Conservation (phyloP, 208 protist species). For the Trypanosomatidae sp. region DNA sequence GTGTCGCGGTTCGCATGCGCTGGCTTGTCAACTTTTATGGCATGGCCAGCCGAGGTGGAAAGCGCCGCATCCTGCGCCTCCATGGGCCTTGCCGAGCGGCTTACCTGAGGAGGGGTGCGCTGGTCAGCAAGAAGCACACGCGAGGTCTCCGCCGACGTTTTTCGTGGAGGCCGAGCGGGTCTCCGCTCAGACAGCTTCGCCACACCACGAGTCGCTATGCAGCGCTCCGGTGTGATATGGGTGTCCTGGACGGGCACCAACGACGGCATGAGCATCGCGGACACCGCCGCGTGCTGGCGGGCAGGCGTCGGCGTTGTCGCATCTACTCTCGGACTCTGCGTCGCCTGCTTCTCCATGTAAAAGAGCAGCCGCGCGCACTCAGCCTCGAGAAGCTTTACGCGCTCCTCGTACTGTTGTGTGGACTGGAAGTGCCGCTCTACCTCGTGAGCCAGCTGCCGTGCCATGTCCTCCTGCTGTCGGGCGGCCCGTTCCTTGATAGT, state of each 20-base stretch:
- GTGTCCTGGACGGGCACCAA: slow-evolving; percentile 8
- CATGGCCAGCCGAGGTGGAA: background rate
- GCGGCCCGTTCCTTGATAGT: slow-evolving; percentile 28
- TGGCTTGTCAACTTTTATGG: background rate
- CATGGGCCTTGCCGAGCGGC: background rate
- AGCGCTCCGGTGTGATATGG: slow-evolving; percentile 19
- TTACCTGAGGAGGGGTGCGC: background rate
- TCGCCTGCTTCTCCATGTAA: slow-evolving; percentile 13
- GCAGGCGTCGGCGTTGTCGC: slow-evolving; percentile 1
- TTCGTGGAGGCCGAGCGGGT: background rate
- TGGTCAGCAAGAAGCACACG: background rate
- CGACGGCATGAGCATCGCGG: background rate
- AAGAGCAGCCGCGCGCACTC: slow-evolving; percentile 39
- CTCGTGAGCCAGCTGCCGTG: slow-evolving; percentile 49
- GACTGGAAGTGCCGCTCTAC: slow-evolving; percentile 59
- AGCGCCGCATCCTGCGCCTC: background rate
- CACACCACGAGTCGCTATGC: background rate
- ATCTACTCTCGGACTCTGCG: background rate
- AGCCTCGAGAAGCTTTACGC: slow-evolving; percentile 35
- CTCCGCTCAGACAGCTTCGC: background rate
- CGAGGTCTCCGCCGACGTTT: background rate
- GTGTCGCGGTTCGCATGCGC: background rate
- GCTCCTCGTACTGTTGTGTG: slow-evolving; percentile 62
- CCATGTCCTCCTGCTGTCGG: slow-evolving; percentile 45
- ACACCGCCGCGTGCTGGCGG: background rate